Conservation (phyloP, 768 basidiomycete genomes). For the Tylopilus subfusipes region DNA sequence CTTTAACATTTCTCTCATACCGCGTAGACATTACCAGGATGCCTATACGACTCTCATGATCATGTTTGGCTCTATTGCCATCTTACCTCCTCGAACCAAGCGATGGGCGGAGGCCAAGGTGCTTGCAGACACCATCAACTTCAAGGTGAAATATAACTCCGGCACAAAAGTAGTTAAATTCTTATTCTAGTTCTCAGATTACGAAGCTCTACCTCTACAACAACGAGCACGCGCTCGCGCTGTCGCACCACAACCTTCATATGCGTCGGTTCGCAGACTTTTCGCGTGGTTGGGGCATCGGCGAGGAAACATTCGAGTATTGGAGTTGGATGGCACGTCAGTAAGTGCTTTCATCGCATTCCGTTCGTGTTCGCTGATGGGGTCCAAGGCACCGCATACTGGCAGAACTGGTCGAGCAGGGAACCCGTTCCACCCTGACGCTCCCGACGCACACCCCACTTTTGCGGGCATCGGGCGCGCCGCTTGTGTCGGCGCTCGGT, state of each 20-base stretch:
- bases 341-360: conserved; percentile 41
- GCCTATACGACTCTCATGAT: conserved; percentile 79
- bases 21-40: conserved; percentile 84
- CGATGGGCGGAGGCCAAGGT: conserved; percentile 99
- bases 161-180: not conserved
- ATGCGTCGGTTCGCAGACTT: conserved; percentile 83
- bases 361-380: not conserved
- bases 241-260: conserved; percentile 83
- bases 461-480: conserved; percentile 25
- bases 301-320: conserved; percentile 93
- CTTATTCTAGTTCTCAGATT: conserved; percentile 47
- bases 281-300: conserved; percentile 90
- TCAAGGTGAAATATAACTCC: conserved; percentile 57
- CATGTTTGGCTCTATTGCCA: conserved; percentile 86
- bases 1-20: conserved; percentile 4
- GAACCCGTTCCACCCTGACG: conserved; percentile 55
- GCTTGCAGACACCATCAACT: conserved; percentile 85
- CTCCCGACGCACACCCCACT: conserved; percentile 58
- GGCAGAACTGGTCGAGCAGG: conserved; percentile 87
- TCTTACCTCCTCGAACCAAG: conserved; percentile 89
- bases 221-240: conserved; percentile 74
- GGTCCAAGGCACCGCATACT: conserved; percentile 74
- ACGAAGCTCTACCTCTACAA: conserved; percentile 90
- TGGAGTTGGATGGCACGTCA: conserved; percentile 97
- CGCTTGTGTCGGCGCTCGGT: conserved; percentile 6